These are phyloP conservation scores for Colletotrichum filicis DNA, from an alignment of 2,329 filamentous ascomycete genomes.

Conservation along the genomic window DNA sequence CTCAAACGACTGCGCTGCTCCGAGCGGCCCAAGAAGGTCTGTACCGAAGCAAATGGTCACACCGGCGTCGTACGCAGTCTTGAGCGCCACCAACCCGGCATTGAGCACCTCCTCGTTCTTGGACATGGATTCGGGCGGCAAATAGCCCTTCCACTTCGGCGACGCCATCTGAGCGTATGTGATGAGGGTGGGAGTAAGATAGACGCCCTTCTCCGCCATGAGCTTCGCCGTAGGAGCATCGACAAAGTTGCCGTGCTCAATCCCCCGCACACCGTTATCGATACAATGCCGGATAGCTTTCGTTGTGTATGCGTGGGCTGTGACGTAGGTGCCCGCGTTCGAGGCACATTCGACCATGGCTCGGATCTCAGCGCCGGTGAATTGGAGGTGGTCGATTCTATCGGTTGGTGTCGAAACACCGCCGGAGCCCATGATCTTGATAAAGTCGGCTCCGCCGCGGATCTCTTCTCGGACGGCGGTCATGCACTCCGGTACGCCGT, in stretches of 20 bases:
- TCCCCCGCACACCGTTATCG: conserved; percentile 64
- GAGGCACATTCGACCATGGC: conserved; percentile 63
- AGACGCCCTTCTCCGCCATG: conserved; percentile 60
- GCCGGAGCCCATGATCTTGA: conserved; percentile 71
- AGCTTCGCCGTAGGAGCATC: conserved; percentile 56
- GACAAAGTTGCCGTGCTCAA: conserved; percentile 59
- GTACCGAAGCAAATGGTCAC: conserved; percentile 68
- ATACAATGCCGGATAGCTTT: conserved; percentile 64
- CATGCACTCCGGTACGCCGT: conserved; percentile 66
- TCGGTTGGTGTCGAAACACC: conserved; percentile 68
- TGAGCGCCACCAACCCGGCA: conserved; percentile 56
- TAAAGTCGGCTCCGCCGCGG: conserved; percentile 66
- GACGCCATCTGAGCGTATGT: conserved; percentile 62
- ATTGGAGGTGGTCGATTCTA: conserved; percentile 63
- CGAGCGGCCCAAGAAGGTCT: conserved; percentile 46
- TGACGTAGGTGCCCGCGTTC: conserved; percentile 63
- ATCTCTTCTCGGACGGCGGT: conserved; percentile 64
- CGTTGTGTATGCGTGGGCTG: conserved; percentile 68
- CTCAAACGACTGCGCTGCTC: conserved; percentile 45
- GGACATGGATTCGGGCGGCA: conserved; percentile 53
- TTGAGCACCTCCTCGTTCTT: conserved; percentile 64
- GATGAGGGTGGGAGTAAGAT: conserved; percentile 65
- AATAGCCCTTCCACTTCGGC: conserved; percentile 53
- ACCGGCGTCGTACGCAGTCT: conserved; percentile 61
- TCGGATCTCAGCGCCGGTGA: conserved; percentile 64